Evolutionary conservation across 208 protist genomes (phyloP).

Genomic region (Histomonas meleagridis): DNA sequence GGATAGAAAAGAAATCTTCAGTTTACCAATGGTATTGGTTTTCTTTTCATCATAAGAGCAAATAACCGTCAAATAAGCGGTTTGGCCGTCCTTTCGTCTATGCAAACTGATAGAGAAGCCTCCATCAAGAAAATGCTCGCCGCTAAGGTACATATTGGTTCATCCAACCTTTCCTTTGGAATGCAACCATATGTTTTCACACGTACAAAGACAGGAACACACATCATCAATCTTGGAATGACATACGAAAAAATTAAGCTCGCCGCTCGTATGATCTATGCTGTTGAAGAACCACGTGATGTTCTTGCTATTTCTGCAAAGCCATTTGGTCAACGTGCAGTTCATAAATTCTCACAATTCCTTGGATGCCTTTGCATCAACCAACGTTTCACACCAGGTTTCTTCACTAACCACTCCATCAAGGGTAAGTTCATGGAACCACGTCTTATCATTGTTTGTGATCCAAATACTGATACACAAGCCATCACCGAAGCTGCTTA

Average conservation of each 20-base stretch:
- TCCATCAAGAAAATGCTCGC: conserved; percentile 26
- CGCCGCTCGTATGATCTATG: conserved; percentile 87
- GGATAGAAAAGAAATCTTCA: no score
- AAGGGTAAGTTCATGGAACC: conserved; percentile 91
- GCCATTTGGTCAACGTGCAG: conserved; percentile 45
- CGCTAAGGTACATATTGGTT: background rate
- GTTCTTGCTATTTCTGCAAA: conserved; percentile 81
- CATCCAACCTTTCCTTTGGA: background rate
- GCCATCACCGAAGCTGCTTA: conserved; percentile 84
- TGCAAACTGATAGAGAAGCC: conserved; percentile 7
- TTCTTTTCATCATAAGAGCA: no score
- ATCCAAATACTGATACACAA: conserved; percentile 85
- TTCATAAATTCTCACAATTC: conserved; percentile 87
- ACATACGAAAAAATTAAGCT: conserved; percentile 96
- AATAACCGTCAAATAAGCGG: no score
- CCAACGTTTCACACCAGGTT: conserved; percentile 85
- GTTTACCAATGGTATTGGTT: no score
- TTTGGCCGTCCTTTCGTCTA: no score
- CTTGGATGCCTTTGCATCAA: conserved; percentile 70
- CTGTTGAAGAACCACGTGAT: conserved; percentile 92
- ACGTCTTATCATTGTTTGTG: conserved; percentile 86
- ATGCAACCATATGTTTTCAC: conserved; percentile 31
- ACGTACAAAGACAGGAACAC: conserved; percentile 54
- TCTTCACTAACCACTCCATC: conserved; percentile 87
- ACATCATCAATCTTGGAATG: conserved; percentile 92